Base-by-base conservation (phyloP, 306 rosid genomes). In the Gynostemma pentaphyllum region DNA sequence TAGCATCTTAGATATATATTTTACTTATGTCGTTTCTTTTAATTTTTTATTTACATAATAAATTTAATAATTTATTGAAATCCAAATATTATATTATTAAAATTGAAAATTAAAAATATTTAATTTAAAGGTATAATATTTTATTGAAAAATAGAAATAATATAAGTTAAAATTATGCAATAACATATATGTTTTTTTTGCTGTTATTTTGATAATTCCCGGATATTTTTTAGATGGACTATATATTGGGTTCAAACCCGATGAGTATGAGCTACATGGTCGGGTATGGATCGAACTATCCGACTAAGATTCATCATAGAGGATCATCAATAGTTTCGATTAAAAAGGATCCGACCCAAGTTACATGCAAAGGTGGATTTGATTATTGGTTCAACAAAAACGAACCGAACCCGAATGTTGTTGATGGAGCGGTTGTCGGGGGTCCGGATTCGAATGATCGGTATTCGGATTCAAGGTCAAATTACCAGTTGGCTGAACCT, bases 251-350 rank as follows among this genome's bases (percentile, higher is more conserved):
- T 45, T 64, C 78, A 1, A 89, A 89, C 62, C 91, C 88, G 0
- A 52, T 4, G n/a, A 9, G 21, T 0, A 67, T 75, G 68, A 86
- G 95, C 66, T 85, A 81, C 87, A 83, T 88, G 96, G 81, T 85
- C 5, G 96, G 95, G 1, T 76, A 70, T 0, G 90, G 87, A 1
- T 6, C 82, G 42, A 81, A 66, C 0, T 85, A 68, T 46, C 88
- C 86, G 0, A 46, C 69, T 0, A 71, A 78, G 5, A 32, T 75
- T 53, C 94, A 83, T 69, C 96, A 85, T 21, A 88, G 95, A 73
- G 94, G 61, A 70, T 83, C 87, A 9, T 88, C 96, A 18, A 85
- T 83, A 42, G 66, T 68, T 9, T 83, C 96, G 1, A 21, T 81
- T 1, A 86, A 73, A 51, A 5, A n/a, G 0, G 42, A 83, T 21